These are phyloP conservation scores for Camelina sativa DNA, from an alignment of 345 rosid species.

Conservation along the genomic window DNA sequence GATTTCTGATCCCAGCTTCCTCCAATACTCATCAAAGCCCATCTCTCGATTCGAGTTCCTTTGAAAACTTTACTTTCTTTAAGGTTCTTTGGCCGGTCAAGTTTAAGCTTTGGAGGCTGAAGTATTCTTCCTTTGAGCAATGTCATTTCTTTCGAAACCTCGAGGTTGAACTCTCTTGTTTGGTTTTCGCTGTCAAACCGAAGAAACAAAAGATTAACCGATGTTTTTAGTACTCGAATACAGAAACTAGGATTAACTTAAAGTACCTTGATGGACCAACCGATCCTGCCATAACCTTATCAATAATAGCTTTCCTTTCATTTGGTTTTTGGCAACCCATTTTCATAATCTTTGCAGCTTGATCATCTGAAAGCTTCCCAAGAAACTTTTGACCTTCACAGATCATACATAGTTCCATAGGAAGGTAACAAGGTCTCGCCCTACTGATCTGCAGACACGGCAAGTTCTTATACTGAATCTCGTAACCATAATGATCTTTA, in stretches of 20 bases:
- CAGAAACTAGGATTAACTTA: background rate
- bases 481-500: constrained; percentile 80
- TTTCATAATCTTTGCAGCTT: constrained; percentile 84
- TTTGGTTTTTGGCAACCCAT: constrained; percentile 95
- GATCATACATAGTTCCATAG: constrained; percentile 94
- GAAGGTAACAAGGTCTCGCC: constrained; percentile 93
- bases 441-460: constrained; percentile 94
- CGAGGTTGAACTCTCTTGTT: constrained; percentile 73
- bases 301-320: constrained; percentile 78
- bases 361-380: constrained; percentile 96
- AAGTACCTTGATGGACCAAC: constrained; percentile 91
- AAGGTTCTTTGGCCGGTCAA: constrained; percentile 84
- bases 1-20: constrained; percentile 79
- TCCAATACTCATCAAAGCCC: constrained; percentile 93
- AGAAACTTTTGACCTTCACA: constrained; percentile 99
- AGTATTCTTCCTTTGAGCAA: constrained; percentile 81
- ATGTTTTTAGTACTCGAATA: background rate
- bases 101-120: constrained; percentile 93
- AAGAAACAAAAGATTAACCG: constrained; percentile 27
- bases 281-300: constrained; percentile 78
- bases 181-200: constrained; percentile 70
- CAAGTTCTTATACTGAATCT: constrained; percentile 76
- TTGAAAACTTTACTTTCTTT: constrained; percentile 72
- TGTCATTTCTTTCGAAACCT: constrained; percentile 84
- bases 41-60: constrained; percentile 73